Evolutionary conservation across 2,329 filamentous ascomycete genomes (phyloP), one percentile per base, ranked within the genome.

Genomic region (Neofusicoccum parvum): DNA sequence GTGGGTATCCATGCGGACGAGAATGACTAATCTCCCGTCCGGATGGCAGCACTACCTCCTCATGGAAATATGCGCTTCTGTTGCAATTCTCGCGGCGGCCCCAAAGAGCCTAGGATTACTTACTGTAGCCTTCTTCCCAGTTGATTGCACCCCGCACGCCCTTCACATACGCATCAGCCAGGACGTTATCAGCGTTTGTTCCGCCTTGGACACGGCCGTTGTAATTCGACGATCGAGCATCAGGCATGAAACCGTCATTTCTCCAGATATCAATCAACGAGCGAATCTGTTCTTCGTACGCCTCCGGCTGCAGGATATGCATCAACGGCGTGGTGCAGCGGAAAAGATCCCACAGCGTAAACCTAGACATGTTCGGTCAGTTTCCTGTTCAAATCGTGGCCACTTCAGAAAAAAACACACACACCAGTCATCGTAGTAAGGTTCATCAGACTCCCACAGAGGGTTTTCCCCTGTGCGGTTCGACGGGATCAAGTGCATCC

Each of bases 381-480:
- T 89, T 86, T 14, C 15, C 5, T 43, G 5, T 5, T 15, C 3
- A 17, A 12, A 43, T n/a, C 20, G 2, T n/a, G 1, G 41, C 14
- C 11, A 43, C 11, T 43, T 3, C 1, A 14, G 15, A 43, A 17
- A 5, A 43, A 3, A 12, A 17, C 1, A 7, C n/a, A 36, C 56
- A 11, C 3, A 60, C 62, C 50, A 64, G 66, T 92, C 89, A 66
- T 90, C 87, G 70, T 90, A 92, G 71, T 90, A 91, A 1, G 89
- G 89, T 73, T 92, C 89, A 0, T 72, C 70, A 1, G 86, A 88
- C 1, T 78, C 73, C 89, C 89, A 92, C 0, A 82, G 75, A 0
- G 89, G 88, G 67, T 91, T 92, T 72, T 92, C 90, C 0, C 88
- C 88, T 0, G 88, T 91, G 67, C 88, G 86, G 72, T 92, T 90